phyloP scores from a whole-genome alignment of 257 asterid genomes.

The Salvia hispanica region DNA sequence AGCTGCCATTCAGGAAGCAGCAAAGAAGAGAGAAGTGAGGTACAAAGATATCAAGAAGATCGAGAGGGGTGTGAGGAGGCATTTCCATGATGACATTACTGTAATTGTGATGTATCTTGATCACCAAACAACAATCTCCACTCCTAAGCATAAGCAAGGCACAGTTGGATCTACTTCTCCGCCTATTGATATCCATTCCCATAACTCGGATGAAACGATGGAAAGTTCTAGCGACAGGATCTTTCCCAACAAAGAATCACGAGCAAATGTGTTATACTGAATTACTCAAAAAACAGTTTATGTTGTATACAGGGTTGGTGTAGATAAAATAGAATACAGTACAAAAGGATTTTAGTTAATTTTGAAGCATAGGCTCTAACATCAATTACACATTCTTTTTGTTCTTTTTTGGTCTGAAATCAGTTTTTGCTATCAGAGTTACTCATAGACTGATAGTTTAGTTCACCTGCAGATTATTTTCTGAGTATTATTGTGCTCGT shows the following conservation, averaged over 20 bases:
- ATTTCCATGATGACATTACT: slow-evolving; percentile 91
- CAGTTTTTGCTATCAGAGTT: slow-evolving; percentile 31
- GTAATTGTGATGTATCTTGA: slow-evolving; percentile 83
- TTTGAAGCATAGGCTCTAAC: slow-evolving; percentile 37
- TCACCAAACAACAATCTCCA: slow-evolving; percentile 30
- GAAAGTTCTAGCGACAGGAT: slow-evolving; percentile 42
- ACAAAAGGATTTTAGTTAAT: slow-evolving; percentile 26
- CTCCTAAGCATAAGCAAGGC: slow-evolving; percentile 35
- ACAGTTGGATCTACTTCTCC: slow-evolving; percentile 48
- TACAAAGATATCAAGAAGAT: slow-evolving; percentile 75
- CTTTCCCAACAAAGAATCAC: slow-evolving; percentile 41
- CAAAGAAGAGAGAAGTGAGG: slow-evolving; percentile 88
- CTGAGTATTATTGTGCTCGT: no score
- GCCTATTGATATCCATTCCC: slow-evolving; percentile 76
- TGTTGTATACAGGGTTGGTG: slow-evolving; percentile 35
- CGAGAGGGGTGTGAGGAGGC: slow-evolving; percentile 84
- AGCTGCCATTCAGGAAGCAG: slow-evolving; percentile 86
- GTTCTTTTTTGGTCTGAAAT: slow-evolving; percentile 19
- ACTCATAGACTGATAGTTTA: slow-evolving; percentile 28
- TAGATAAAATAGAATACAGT: slow-evolving; percentile 35
- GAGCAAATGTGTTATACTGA: slow-evolving; percentile 23
- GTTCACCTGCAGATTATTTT: neutral
- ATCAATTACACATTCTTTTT: slow-evolving; percentile 25
- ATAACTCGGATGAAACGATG: slow-evolving; percentile 51
- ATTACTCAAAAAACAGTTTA: neutral